Base-by-base conservation (phyloP, 2,329 filamentous ascomycete species). In the Colletotrichum musae region DNA sequence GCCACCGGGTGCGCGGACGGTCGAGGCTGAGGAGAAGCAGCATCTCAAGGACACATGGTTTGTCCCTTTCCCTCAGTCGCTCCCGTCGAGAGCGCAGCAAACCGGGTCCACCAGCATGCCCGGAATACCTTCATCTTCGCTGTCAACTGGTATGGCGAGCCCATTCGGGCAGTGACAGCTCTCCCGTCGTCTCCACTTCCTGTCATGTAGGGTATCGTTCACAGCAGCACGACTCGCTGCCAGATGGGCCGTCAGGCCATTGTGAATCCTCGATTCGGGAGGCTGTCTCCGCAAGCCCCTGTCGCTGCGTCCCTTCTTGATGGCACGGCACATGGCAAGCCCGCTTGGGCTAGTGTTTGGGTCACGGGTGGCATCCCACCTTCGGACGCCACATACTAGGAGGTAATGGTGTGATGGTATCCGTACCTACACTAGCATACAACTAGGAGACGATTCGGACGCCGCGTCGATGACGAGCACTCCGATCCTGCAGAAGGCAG, bases 291-390 rank as follows among this genome's bases (percentile, higher is more conserved):
- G 16, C 24, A 36, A 59, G 28, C 43, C n/a, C 43, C 45, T 21
- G 50, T 47, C 50, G 39, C 15, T 18, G 7, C 45, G 58, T 61
- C 53, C 36, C 43, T 24, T 52, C 32, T 57, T 57, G 52, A 63
- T 53, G 39, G 32, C 32, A 36, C 32, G 62, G 48, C 66, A 69
- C 56, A 66, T 61, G 66, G 45, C 32, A 61, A 61, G 45, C 52
- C 45, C 47, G 45, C 56, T 50, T 39, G 39, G 52, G 51, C 62
- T 51, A 60, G 62, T 52, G 56, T 56, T 52, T 28, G 52, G 7
- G 45, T 64, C 52, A 43, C 43, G 52, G 7, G 45, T 64, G 59
- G 51, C 43, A 66, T 57, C 56, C 61, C 32, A 43, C 50, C 41
- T 32, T 41, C 10, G 41, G 39, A 69, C 62, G 66, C 66, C 62